Percentiles rank a stretch among this genome's conserved stretches.
phyloP scores from a whole-genome alignment of 495 filamentous ascomycete species.

The Penicillium maclennaniae region DNA sequence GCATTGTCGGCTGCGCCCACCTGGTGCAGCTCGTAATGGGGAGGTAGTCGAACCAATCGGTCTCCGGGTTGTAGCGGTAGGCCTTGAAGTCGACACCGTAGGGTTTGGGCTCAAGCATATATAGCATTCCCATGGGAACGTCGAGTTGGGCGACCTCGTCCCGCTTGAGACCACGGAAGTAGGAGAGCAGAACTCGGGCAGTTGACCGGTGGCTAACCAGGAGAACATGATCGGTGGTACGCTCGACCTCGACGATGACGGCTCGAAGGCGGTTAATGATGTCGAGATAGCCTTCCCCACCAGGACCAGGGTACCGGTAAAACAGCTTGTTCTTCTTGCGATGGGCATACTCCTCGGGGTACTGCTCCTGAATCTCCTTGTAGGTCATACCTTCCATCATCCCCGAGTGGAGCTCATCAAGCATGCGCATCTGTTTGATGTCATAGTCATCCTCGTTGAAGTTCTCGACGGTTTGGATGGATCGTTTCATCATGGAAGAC shows the following conservation, averaged over 20 bases:
- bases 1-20: constrained; percentile 28
- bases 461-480: constrained; percentile 74
- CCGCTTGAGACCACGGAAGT: constrained; percentile 86
- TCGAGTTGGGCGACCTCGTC: constrained; percentile 91
- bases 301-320: constrained; percentile 92
- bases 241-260: constrained; percentile 94
- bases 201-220: constrained; percentile 88
- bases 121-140: constrained; percentile 86
- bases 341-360: constrained; percentile 71
- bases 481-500: constrained; percentile 93
- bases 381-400: constrained; percentile 94
- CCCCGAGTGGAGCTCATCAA: constrained; percentile 92
- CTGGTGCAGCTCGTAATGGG: constrained; percentile 66
- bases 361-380: constrained; percentile 71
- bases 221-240: constrained; percentile 91
- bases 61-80: constrained; percentile 75
- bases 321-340: constrained; percentile 79
- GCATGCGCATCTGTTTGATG: constrained; percentile 95
- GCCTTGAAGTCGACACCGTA: constrained; percentile 97
- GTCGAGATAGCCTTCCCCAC: constrained; percentile 93
- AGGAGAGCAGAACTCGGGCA: constrained; percentile 86
- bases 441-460: constrained; percentile 98
- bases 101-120: constrained; percentile 92
- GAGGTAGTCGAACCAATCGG: constrained; percentile 75
- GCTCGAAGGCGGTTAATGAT: constrained; percentile 93